Evolutionary conservation across 2,329 filamentous ascomycete species (phyloP).

Genomic region (Xylaria sp.): DNA sequence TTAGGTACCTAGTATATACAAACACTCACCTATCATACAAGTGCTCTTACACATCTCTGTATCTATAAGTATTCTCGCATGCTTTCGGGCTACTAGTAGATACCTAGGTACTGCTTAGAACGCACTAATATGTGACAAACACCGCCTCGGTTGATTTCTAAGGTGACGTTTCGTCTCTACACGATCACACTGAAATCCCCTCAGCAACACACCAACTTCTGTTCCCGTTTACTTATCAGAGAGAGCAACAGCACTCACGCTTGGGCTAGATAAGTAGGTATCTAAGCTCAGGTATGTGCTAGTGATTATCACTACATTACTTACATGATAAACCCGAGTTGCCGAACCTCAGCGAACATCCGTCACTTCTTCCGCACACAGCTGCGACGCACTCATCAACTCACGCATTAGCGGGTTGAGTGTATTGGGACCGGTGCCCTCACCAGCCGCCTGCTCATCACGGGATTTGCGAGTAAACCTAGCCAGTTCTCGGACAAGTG

Average conservation of each 20-base stretch:
- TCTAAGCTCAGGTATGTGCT: not conserved
- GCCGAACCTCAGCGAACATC: slow-evolving; percentile 8
- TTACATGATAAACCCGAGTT: not conserved
- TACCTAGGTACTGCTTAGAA: too few species aligned
- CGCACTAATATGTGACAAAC: too few species aligned
- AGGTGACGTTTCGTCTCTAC: not conserved
- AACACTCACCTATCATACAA: too few species aligned
- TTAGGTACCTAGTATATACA: too few species aligned
- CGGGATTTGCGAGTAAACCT: slow-evolving; percentile 25
- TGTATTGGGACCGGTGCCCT: not conserved
- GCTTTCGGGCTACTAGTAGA: too few species aligned
- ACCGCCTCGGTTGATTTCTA: not conserved
- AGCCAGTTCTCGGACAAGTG: slow-evolving; percentile 31
- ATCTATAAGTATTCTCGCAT: too few species aligned
- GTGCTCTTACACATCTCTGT: too few species aligned
- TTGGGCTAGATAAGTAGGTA: too few species aligned
- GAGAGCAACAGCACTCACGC: not conserved
- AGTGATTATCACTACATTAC: not conserved
- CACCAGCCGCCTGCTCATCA: slow-evolving; percentile 17
- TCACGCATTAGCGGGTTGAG: slow-evolving; percentile 39
- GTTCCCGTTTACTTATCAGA: not conserved
- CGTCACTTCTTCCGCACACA: slow-evolving; percentile 24
- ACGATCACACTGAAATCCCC: not conserved
- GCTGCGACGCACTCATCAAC: slow-evolving; percentile 34
- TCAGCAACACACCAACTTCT: not conserved